Evolutionary conservation across 305 asterid genomes (phyloP).

Genomic region (Andrographis paniculata): DNA sequence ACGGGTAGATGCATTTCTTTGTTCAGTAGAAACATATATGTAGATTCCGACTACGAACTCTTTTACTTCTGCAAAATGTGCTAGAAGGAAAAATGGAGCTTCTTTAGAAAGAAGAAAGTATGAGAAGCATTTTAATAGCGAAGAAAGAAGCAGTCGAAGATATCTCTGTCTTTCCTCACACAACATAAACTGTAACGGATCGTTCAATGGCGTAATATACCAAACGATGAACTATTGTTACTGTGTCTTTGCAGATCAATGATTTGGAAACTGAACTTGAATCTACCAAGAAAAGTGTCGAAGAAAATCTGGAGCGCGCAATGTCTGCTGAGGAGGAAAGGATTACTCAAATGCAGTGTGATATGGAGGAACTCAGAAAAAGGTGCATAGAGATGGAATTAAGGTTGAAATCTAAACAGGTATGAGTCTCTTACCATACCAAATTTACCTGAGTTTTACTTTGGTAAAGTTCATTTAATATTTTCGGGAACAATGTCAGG

Average conservation of each 20-base stretch:
- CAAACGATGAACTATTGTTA: slow-evolving; percentile 4
- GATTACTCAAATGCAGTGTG: slow-evolving; percentile 55
- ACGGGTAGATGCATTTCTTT: too few relatives aligned
- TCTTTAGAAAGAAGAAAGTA: too few relatives aligned
- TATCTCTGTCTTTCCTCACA: too few relatives aligned
- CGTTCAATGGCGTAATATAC: too few relatives aligned
- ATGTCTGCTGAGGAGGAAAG: slow-evolving; percentile 43
- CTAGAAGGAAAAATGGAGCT: too few relatives aligned
- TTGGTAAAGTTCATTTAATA: slow-evolving; percentile 12
- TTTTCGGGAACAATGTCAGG: slow-evolving; percentile 22
- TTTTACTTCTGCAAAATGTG: slow-evolving; percentile 4
- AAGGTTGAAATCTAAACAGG: slow-evolving; percentile 46
- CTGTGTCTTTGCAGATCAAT: slow-evolving; percentile 36
- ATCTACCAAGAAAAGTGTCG: slow-evolving; percentile 33
- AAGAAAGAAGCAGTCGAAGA: too few relatives aligned
- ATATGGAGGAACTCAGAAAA: slow-evolving; percentile 55
- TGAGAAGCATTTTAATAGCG: too few relatives aligned
- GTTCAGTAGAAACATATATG: too few relatives aligned
- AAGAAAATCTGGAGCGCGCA: slow-evolving; percentile 57
- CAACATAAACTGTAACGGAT: too few relatives aligned
- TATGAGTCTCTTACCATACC: slow-evolving; percentile 20
- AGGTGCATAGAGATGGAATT: slow-evolving; percentile 46
- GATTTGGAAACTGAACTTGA: slow-evolving; percentile 55
- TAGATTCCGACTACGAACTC: too few relatives aligned
- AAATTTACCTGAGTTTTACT: slow-evolving; percentile 5